These are phyloP conservation scores for Candida orba DNA, from an alignment of 805 yeast genomes.

Conservation along the genomic window DNA sequence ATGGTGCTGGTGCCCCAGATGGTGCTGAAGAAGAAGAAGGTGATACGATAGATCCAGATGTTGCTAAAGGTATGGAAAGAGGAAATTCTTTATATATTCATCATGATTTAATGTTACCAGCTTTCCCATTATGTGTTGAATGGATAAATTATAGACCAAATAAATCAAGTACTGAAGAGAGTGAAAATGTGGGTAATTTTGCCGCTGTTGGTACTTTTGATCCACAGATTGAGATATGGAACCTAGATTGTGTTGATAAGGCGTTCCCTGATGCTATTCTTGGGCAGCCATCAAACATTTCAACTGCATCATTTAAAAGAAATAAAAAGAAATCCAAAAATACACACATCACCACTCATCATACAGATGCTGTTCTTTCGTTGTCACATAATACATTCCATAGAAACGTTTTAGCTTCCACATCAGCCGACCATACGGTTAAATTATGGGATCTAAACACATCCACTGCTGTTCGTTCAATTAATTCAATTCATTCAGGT, in stretches of 20 bases:
- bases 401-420: slow-evolving; percentile 82
- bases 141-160: slow-evolving; percentile 77
- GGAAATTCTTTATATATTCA: slow-evolving; percentile 82
- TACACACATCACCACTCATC: slow-evolving; percentile 62
- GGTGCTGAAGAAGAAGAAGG: slow-evolving; percentile 58
- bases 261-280: slow-evolving; percentile 91
- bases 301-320: slow-evolving; percentile 27
- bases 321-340: slow-evolving; percentile 43
- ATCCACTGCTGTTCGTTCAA: slow-evolving; percentile 71
- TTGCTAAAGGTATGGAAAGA: slow-evolving; percentile 63
- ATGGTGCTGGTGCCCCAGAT: slow-evolving; percentile 78
- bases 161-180: slow-evolving; percentile 29
- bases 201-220: slow-evolving; percentile 97
- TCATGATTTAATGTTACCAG: slow-evolving; percentile 94
- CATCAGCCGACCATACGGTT: slow-evolving; percentile 92
- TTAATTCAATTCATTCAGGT: slow-evolving; percentile 61
- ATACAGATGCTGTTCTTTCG: slow-evolving; percentile 90
- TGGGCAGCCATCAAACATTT: slow-evolving; percentile 55
- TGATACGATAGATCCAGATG: slow-evolving; percentile 64
- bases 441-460: slow-evolving; percentile 88
- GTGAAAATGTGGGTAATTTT: slow-evolving; percentile 66
- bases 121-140: slow-evolving; percentile 94
- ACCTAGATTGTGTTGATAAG: slow-evolving; percentile 84
- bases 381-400: slow-evolving; percentile 75
- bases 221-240: slow-evolving; percentile 97